Percentiles rank a stretch among this genome's conserved stretches.
These are phyloP conservation scores for Triadica sebifera DNA, from an alignment of 345 rosid species.

Conservation along the genomic window DNA sequence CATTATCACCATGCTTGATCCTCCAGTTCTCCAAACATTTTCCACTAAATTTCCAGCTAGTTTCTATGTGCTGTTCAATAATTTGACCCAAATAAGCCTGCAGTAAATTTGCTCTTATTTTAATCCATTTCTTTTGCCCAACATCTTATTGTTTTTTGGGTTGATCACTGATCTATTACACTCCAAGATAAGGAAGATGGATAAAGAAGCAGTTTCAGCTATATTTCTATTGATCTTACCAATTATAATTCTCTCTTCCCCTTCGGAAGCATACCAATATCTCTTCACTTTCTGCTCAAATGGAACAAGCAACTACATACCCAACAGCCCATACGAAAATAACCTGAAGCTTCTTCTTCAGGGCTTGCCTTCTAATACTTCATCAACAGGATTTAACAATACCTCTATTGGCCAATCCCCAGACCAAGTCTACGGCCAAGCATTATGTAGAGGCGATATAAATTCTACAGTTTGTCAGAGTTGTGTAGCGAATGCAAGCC, in stretches of 20 bases:
- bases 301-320: neutral
- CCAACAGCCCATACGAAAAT: slow-evolving; percentile 18
- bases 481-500: slow-evolving; percentile 30
- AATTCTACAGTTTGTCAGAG: slow-evolving; percentile 20
- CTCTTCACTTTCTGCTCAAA: neutral
- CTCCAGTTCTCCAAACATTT: too few species aligned
- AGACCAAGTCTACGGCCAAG: slow-evolving; percentile 29
- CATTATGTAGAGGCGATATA: slow-evolving; percentile 36
- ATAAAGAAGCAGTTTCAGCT: neutral
- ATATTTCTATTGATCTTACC: slow-evolving; percentile 6
- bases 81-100: too few species aligned
- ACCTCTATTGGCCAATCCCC: slow-evolving; percentile 14
- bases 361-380: slow-evolving; percentile 13
- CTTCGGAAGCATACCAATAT: slow-evolving; percentile 1
- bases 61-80: neutral
- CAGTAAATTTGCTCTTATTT: too few species aligned
- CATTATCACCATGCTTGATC: too few species aligned
- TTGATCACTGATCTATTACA: neutral
- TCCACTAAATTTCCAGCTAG: neutral
- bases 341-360: slow-evolving; percentile 25
- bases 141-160: neutral
- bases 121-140: too few species aligned
- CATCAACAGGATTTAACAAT: slow-evolving; percentile 27
- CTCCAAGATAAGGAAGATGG: neutral
- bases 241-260: neutral